Conservation (phyloP, 2,329 filamentous ascomycete species). For the Ophiostoma sp. region DNA sequence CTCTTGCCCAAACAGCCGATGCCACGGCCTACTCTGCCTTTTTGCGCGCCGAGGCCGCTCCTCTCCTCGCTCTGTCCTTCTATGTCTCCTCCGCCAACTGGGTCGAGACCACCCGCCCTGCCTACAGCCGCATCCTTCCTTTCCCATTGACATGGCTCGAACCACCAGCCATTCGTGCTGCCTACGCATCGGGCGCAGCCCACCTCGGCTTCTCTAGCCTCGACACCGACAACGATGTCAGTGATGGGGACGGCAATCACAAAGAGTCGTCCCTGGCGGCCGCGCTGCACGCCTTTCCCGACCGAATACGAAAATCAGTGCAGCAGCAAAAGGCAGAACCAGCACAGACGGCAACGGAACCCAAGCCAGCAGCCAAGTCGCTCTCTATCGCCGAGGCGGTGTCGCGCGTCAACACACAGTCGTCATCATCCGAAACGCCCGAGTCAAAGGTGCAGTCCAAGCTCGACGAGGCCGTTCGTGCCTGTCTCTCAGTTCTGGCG, state of each 20-base stretch:
- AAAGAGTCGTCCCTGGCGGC: slow-evolving; percentile 21
- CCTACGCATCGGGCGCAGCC: slow-evolving; percentile 68
- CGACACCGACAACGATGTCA: slow-evolving; percentile 51
- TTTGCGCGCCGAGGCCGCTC: slow-evolving; percentile 70
- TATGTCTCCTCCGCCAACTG: slow-evolving; percentile 93
- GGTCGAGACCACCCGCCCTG: slow-evolving; percentile 70
- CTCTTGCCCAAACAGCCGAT: slow-evolving; percentile 47
- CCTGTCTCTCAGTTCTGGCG: slow-evolving; percentile 69
- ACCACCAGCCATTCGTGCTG: slow-evolving; percentile 69
- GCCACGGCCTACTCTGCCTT: slow-evolving; percentile 62
- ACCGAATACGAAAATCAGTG: slow-evolving; percentile 24
- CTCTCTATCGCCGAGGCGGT: not conserved
- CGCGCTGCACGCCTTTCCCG: slow-evolving; percentile 27
- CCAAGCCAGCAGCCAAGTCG: not conserved
- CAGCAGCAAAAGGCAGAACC: not conserved
- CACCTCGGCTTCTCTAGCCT: slow-evolving; percentile 68
- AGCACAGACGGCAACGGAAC: not conserved
- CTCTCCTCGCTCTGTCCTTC: slow-evolving; percentile 80
- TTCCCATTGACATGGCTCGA: slow-evolving; percentile 89
- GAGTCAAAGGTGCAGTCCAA: slow-evolving; percentile 73
- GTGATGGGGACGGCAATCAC: slow-evolving; percentile 41
- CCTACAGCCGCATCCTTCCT: slow-evolving; percentile 75
- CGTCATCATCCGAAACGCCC: slow-evolving; percentile 61
- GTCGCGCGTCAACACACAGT: slow-evolving; percentile 38
- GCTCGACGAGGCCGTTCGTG: slow-evolving; percentile 69